phyloP scores from a whole-genome alignment of 148 eudicot species.

The Talinum fruticosum region DNA sequence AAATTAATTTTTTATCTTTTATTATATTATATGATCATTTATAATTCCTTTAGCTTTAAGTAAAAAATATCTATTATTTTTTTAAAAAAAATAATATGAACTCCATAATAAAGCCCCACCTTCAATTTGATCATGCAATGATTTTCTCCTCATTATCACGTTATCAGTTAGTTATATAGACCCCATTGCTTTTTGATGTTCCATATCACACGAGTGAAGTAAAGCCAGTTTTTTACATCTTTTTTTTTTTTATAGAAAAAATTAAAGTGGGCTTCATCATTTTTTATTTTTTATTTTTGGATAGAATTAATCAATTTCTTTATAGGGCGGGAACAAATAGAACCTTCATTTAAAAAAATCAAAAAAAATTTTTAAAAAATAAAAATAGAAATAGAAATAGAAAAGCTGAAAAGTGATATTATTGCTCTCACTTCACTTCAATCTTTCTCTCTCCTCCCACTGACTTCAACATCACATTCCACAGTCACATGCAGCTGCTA shows the following conservation, averaged over 20 bases:
- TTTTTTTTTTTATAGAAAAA: neutral
- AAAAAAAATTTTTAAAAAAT: no score
- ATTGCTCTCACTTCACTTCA: neutral
- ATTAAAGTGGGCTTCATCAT: neutral
- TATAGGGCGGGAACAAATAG: constrained; percentile 24
- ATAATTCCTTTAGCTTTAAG: no score
- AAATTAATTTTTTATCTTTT: no score
- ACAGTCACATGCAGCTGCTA: constrained; percentile 21
- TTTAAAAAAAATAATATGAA: no score
- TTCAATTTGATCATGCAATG: neutral
- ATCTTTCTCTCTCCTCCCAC: constrained; percentile 12
- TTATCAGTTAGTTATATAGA: neutral
- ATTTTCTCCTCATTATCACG: neutral
- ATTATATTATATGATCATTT: no score
- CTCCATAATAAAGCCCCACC: neutral
- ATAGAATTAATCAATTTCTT: constrained; percentile 8
- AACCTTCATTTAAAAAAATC: constrained; percentile 19
- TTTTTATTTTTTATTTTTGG: no score
- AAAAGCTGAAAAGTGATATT: constrained; percentile 20
- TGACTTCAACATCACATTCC: constrained; percentile 24
- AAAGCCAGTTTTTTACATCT: neutral
- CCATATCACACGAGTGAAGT: neutral
- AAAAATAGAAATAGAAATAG: neutral
- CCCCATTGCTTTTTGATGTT: neutral
- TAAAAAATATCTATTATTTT: no score